These are phyloP conservation scores for Candida ovalis DNA, from an alignment of 805 yeast species.

Conservation along the genomic window DNA sequence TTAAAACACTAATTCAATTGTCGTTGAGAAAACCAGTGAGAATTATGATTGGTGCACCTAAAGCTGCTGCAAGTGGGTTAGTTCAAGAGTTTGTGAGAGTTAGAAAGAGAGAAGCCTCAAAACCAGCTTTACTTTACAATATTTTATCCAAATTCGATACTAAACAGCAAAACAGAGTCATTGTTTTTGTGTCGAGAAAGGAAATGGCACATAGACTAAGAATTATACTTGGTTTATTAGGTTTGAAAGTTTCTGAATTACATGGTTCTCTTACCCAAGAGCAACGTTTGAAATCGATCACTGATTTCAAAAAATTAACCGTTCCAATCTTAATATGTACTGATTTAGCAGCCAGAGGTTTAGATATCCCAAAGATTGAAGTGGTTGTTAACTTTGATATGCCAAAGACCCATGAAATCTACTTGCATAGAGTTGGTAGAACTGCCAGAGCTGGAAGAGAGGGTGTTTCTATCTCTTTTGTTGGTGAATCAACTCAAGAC, in stretches of 20 bases:
- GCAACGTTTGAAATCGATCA: slow-evolving; percentile 83
- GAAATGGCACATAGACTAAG: slow-evolving; percentile 86
- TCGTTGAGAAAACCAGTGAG: slow-evolving; percentile 89
- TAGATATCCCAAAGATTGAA: slow-evolving; percentile 97
- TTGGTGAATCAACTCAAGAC: slow-evolving; percentile 86
- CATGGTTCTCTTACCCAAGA: slow-evolving; percentile 88
- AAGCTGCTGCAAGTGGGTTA: slow-evolving; percentile 86
- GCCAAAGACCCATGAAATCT: slow-evolving; percentile 90
- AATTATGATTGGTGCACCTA: slow-evolving; percentile 95
- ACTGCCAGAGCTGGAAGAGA: slow-evolving; percentile 99
- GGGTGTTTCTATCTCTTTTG: slow-evolving; percentile 90
- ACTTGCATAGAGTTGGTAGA: slow-evolving; percentile 97
- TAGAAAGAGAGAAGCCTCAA: slow-evolving; percentile 79
- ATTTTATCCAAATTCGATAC: slow-evolving; percentile 65
- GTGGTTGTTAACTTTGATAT: slow-evolving; percentile 91
- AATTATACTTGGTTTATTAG: slow-evolving; percentile 68
- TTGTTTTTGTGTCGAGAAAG: slow-evolving; percentile 89
- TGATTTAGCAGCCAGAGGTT: slow-evolving; percentile 98
- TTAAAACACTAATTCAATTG: slow-evolving; percentile 81
- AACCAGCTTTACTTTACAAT: slow-evolving; percentile 78
- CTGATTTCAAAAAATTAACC: slow-evolving; percentile 72
- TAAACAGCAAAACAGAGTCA: slow-evolving; percentile 63
- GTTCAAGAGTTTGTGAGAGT: slow-evolving; percentile 93
- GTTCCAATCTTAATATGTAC: slow-evolving; percentile 93
- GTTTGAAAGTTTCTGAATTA: slow-evolving; percentile 72